phyloP scores from a whole-genome alignment of 1,284 basidiomycete genomes.

The Wallemia hederae region DNA sequence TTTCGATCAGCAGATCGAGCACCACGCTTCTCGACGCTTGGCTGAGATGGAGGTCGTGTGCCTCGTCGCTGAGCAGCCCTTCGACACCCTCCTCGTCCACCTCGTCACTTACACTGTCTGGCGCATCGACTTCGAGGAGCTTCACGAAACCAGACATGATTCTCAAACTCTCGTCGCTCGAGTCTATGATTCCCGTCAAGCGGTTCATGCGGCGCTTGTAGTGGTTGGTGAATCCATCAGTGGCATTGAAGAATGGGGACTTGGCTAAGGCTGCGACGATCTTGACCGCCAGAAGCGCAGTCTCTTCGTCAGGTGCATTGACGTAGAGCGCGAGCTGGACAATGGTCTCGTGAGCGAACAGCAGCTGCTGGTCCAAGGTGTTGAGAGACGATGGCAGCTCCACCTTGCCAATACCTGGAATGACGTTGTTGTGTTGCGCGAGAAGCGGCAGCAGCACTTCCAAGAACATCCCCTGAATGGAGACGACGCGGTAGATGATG shows the following conservation, averaged over 20 bases:
- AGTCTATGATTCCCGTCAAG: slow-evolving; percentile 48
- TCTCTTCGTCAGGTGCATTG: slow-evolving; percentile 38
- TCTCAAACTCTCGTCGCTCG: slow-evolving; percentile 55
- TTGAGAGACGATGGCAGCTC: slow-evolving; percentile 26
- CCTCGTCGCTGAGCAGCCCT: slow-evolving; percentile 20
- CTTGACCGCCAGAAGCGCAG: slow-evolving; percentile 49
- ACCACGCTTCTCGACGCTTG: slow-evolving; percentile 48
- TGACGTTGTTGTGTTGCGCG: slow-evolving; percentile 27
- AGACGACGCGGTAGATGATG: slow-evolving; percentile 51
- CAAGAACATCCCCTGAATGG: slow-evolving; percentile 63
- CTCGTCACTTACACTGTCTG: slow-evolving; percentile 17
- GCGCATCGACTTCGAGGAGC: slow-evolving; percentile 32
- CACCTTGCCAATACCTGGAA: slow-evolving; percentile 24
- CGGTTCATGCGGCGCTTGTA: slow-evolving; percentile 21
- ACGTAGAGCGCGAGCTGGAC: slow-evolving; percentile 62
- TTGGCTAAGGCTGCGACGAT: slow-evolving; percentile 36
- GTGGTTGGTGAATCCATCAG: slow-evolving; percentile 12
- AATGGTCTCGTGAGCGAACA: slow-evolving; percentile 42
- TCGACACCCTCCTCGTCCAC: slow-evolving; percentile 27
- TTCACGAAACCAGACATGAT: slow-evolving; percentile 51
- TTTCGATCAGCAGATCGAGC: slow-evolving; percentile 58
- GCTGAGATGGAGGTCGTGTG: slow-evolving; percentile 17
- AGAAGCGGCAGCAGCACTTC: slow-evolving; percentile 61
- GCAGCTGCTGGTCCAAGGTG: slow-evolving; percentile 48
- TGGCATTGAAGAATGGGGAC: slow-evolving; percentile 23